These are phyloP conservation scores for Brassica hybrid DNA, from an alignment of 441 rosid genomes.

Conservation along the genomic window DNA sequence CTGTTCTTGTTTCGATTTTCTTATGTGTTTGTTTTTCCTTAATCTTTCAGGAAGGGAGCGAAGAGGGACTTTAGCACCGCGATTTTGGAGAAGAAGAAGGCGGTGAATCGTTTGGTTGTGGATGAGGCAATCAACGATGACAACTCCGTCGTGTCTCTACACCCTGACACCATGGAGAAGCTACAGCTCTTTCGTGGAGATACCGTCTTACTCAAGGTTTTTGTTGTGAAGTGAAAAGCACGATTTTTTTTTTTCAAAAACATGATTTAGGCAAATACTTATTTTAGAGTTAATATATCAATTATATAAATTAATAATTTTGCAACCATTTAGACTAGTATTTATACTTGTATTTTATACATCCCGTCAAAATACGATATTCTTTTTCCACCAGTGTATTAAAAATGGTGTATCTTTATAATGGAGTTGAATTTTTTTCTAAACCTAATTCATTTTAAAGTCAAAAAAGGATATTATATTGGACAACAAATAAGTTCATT, in stretches of 20 bases:
- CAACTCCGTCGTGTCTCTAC: constrained; percentile 49
- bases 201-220: constrained; percentile 50
- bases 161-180: constrained; percentile 54
- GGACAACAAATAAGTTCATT: too few species aligned
- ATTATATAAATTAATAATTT: neutral
- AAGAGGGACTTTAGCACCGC: constrained; percentile 57
- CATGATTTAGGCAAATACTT: neutral
- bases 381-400: too few species aligned
- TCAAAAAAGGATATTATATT: too few species aligned
- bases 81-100: constrained; percentile 55
- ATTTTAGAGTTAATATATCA: neutral
- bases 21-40: neutral
- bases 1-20: neutral
- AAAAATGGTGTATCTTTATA: too few species aligned
- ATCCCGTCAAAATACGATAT: too few species aligned
- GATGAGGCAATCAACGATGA: constrained; percentile 59
- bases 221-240: too few species aligned
- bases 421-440: too few species aligned
- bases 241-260: too few species aligned
- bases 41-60: constrained; percentile 44
- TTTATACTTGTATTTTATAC: neutral
- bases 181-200: constrained; percentile 54
- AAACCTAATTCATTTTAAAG: too few species aligned
- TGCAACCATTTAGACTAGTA: neutral
- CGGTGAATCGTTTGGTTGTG: constrained; percentile 54